phyloP scores from a whole-genome alignment of 1,139 yeast species.

The Kodamaea alishanica region DNA sequence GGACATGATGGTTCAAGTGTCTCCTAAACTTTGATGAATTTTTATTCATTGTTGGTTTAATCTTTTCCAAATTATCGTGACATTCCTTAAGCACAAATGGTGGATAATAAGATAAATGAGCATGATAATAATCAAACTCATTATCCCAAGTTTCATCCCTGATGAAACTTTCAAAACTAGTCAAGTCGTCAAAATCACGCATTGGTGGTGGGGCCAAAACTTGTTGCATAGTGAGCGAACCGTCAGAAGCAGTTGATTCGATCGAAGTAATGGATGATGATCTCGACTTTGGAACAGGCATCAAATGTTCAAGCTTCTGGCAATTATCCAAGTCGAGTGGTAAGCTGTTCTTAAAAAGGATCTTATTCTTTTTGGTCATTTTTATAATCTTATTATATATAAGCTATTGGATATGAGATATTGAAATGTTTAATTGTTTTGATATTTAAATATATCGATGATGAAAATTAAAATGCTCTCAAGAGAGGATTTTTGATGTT shows the following conservation, averaged over 20 bases:
- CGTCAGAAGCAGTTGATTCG: constrained; percentile 34
- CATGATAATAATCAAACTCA: constrained; percentile 66
- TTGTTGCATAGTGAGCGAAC: constrained; percentile 22
- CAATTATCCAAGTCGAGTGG: constrained; percentile 38
- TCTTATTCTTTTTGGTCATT: constrained; percentile 25
- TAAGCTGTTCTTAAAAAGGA: constrained; percentile 19
- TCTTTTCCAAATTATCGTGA: constrained; percentile 67
- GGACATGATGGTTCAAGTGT: constrained; percentile 71
- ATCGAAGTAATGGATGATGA: constrained; percentile 24
- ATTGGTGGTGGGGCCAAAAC: constrained; percentile 41
- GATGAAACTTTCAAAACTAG: constrained; percentile 59
- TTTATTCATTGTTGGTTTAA: constrained; percentile 69
- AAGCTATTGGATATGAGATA: too few species aligned
- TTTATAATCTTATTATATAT: too few species aligned
- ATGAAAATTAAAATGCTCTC: too few species aligned
- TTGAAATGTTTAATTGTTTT: too few species aligned
- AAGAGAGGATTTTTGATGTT: too few species aligned
- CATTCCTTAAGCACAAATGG: constrained; percentile 68
- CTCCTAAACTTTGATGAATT: constrained; percentile 70
- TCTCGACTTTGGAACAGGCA: constrained; percentile 36
- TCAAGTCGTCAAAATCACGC: constrained; percentile 59
- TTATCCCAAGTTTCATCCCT: constrained; percentile 76
- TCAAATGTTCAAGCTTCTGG: constrained; percentile 38
- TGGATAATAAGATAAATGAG: constrained; percentile 63
- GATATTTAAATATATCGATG: too few species aligned